These are phyloP conservation scores for Pueraria montana DNA, from an alignment of 306 rosid species.

Conservation along the genomic window DNA sequence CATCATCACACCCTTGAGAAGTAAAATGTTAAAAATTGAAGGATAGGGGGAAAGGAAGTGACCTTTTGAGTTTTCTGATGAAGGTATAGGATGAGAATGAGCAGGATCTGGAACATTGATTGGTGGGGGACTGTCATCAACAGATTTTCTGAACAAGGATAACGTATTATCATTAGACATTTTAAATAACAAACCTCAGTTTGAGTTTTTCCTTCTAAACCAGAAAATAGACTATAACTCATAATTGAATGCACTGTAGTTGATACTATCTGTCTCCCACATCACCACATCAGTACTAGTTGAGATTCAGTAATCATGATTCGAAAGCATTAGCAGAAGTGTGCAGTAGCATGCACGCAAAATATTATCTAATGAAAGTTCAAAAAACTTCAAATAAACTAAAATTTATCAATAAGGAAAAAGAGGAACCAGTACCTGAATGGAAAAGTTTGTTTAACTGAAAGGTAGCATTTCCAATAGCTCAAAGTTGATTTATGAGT, in stretches of 20 bases:
- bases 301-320: no score
- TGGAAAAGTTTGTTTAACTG: constrained; percentile 77
- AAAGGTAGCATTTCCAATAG: constrained; percentile 79
- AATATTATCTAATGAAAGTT: neutral
- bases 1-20: neutral
- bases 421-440: constrained; percentile 67
- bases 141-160: constrained; percentile 64
- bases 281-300: neutral
- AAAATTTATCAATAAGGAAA: constrained; percentile 32
- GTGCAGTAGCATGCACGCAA: neutral
- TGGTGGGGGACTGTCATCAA: constrained; percentile 50
- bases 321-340: constrained; percentile 29
- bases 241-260: neutral
- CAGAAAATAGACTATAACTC: neutral
- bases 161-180: constrained; percentile 32
- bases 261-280: neutral
- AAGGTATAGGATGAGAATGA: constrained; percentile 45
- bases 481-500: constrained; percentile 81
- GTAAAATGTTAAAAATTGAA: neutral
- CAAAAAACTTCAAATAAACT: constrained; percentile 17
- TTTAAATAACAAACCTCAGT: neutral
- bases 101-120: constrained; percentile 33
- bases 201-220: neutral
- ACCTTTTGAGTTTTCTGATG: constrained; percentile 56
- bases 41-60: neutral